Conservation (phyloP, 2,329 filamentous ascomycete species). For the Lachnellula hyalina region DNA sequence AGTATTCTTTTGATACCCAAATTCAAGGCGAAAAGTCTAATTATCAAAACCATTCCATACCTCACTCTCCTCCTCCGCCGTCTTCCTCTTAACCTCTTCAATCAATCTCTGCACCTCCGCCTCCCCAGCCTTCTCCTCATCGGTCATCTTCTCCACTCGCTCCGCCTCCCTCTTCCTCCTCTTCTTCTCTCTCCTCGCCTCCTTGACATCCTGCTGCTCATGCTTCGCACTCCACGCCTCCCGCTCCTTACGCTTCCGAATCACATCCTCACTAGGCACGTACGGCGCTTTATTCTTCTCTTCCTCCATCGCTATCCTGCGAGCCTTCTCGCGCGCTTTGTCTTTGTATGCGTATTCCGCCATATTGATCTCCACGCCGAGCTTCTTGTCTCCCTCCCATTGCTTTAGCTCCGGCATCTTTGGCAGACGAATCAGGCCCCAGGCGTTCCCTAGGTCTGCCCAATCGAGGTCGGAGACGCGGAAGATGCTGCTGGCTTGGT, state of each 20-base stretch:
- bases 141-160: conserved; percentile 59
- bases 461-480: conserved; percentile 76
- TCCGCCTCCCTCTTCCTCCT: conserved; percentile 59
- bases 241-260: conserved; percentile 55
- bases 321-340: conserved; percentile 61
- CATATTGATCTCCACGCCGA: conserved; percentile 62
- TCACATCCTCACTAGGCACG: conserved; percentile 37
- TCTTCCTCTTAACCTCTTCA: conserved; percentile 52
- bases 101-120: conserved; percentile 61
- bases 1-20: neutral
- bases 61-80: conserved; percentile 33
- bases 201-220: conserved; percentile 59
- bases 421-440: conserved; percentile 81
- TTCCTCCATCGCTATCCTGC: conserved; percentile 50
- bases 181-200: conserved; percentile 59
- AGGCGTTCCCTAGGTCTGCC: conserved; percentile 72
- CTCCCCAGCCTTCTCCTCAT: conserved; percentile 60
- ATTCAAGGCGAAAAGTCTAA: conserved; percentile 4
- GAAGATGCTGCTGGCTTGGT: conserved; percentile 89
- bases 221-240: conserved; percentile 69
- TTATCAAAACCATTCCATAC: conserved; percentile 33
- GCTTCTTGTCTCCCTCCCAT: conserved; percentile 62
- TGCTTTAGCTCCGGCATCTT: conserved; percentile 86
- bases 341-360: conserved; percentile 66
- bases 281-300: conserved; percentile 38